These are phyloP conservation scores for Ceriops zippeliana DNA, from an alignment of 345 rosid genomes.

Conservation along the genomic window DNA sequence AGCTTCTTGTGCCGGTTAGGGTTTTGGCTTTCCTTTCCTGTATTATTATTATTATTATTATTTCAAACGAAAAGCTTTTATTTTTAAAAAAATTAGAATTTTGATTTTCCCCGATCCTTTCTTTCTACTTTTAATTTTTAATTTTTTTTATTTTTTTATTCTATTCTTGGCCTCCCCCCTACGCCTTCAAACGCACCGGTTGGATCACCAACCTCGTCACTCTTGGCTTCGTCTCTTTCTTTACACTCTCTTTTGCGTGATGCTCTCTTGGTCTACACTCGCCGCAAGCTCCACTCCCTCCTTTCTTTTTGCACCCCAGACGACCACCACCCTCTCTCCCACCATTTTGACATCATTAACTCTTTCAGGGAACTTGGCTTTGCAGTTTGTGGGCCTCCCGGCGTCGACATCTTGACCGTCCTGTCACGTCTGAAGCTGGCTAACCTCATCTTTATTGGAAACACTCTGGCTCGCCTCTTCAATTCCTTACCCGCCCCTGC, in stretches of 20 bases:
- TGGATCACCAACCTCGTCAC: conserved; percentile 73
- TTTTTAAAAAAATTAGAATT: too few relatives aligned
- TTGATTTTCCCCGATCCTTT: too few relatives aligned
- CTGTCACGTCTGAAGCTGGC: conserved; percentile 78
- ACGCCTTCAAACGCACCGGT: conserved; percentile 81
- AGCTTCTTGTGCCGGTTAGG: too few relatives aligned
- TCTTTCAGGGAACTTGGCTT: conserved; percentile 89
- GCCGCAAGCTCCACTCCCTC: conserved; percentile 36
- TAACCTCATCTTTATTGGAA: conserved; percentile 70
- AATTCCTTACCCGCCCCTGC: conserved; percentile 13
- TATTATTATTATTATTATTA: too few relatives aligned
- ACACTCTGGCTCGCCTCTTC: conserved; percentile 48
- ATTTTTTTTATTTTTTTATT: too few relatives aligned
- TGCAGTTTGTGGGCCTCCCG: conserved; percentile 64
- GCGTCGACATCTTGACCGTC: conserved; percentile 62
- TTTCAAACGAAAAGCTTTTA: too few relatives aligned
- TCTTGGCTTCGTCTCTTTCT: conserved; percentile 51
- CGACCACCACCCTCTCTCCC: conserved; percentile 34
- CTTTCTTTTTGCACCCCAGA: too few relatives aligned
- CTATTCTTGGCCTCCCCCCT: conserved; percentile 30
- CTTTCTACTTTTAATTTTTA: too few relatives aligned
- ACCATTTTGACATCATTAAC: conserved; percentile 40
- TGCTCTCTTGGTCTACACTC: conserved; percentile 63
- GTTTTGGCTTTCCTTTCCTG: too few relatives aligned
- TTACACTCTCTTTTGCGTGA: conserved; percentile 70